A percentile compares a stretch with the other conserved stretches of the same genome.
Conservation (phyloP, 2,329 filamentous ascomycete species). For the Colletotrichum nymphaeae region DNA sequence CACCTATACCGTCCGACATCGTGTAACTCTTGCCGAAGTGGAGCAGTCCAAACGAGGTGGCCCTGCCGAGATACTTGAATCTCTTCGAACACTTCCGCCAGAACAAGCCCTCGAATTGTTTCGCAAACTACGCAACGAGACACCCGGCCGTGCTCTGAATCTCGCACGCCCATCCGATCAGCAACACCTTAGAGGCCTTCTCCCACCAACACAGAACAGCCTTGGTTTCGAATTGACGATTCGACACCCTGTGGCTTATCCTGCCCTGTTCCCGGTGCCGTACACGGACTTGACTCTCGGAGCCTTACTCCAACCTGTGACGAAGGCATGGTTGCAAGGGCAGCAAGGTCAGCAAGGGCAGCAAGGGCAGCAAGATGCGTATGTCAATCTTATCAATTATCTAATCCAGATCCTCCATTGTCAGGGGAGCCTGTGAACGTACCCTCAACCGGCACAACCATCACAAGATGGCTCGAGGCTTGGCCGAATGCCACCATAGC, state of each 20-base stretch:
- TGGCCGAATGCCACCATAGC: not conserved
- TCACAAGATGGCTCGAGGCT: not conserved
- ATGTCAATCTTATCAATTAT: not conserved
- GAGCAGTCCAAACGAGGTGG: not conserved
- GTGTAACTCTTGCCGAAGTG: slow-evolving; percentile 9
- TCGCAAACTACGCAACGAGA: not conserved
- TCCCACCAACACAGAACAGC: slow-evolving; percentile 16
- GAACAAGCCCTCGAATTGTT: slow-evolving; percentile 9
- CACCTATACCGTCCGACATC: slow-evolving; percentile 19
- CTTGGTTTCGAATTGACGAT: slow-evolving; percentile 13
- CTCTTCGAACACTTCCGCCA: slow-evolving; percentile 6
- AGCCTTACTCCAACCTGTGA: not conserved
- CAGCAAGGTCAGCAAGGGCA: not conserved
- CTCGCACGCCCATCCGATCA: not conserved
- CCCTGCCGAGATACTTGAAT: slow-evolving; percentile 11
- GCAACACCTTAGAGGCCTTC: not conserved
- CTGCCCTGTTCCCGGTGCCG: not conserved
- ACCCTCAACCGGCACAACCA: not conserved
- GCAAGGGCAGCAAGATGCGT: not conserved
- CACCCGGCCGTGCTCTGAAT: not conserved
- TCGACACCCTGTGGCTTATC: slow-evolving; percentile 9
- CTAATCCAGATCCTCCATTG: not conserved
- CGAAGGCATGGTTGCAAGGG: not conserved
- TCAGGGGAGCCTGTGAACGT: not conserved
- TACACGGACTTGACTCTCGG: not conserved